A percentile compares a stretch with the other conserved stretches of the same genome.
These are phyloP conservation scores for Hypoxylon sp. DNA, from an alignment of 2,329 filamentous ascomycete genomes.

Conservation along the genomic window DNA sequence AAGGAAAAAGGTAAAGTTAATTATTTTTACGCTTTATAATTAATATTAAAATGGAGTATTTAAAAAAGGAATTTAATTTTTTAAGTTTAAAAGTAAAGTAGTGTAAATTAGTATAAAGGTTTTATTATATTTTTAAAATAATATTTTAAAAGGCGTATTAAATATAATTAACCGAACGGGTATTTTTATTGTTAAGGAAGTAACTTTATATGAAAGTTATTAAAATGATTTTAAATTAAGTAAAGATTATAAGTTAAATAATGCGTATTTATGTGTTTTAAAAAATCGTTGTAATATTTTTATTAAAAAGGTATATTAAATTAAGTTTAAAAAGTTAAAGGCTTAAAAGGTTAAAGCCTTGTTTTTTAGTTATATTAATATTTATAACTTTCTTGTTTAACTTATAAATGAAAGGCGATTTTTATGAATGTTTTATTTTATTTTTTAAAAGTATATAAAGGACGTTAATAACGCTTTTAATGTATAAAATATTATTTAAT, in stretches of 20 bases:
- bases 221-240: neutral
- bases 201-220: neutral
- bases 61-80: neutral
- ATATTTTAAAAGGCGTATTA: neutral
- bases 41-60: neutral
- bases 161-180: neutral
- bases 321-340: too few relatives aligned
- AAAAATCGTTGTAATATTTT: too few relatives aligned
- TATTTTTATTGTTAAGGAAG: neutral
- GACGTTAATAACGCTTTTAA: neutral
- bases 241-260: neutral
- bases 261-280: neutral
- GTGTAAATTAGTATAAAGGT: neutral
- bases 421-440: neutral
- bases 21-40: neutral
- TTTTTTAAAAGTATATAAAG: constrained; percentile 3
- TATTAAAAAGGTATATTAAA: neutral
- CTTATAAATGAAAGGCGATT: neutral
- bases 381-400: neutral
- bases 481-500: neutral
- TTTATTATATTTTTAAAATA: neutral
- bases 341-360: neutral
- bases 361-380: neutral
- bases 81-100: neutral
- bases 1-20: neutral